Evolutionary conservation across 305 asterid genomes (phyloP), one percentile per base, ranked within the genome.

Genomic region (Caryopteris hybrid): DNA sequence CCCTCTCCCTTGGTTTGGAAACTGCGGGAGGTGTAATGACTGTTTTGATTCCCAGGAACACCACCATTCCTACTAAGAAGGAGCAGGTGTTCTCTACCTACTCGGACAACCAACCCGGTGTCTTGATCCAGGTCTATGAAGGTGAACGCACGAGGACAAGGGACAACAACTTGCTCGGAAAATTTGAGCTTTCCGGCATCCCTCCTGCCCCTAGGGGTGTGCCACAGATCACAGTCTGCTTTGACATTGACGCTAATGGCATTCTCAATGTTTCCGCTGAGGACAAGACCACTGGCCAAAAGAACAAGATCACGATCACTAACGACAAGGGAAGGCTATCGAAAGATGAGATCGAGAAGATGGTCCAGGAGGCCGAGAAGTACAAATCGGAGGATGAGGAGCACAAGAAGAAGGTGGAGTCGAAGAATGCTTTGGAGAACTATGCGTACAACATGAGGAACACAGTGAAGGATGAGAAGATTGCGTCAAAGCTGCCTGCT

Each of bases 371-470:
- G 17, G 95, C 96, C 0, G 92, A 89, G 86, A 88, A 83, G 23
- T 86, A 88, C 85, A 86, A 88, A 62, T 88, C 90, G 0, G 95
- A 88, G 74, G 95, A 88, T 2, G 95, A 88, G 43, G 95, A 88
- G 7, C 92, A 88, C 79, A 88, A 88, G 88, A 88, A 88, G 78
- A 88, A 88, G 82, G 88, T 86, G 0, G 92, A 88, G 56, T 83
- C 92, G 0, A 88, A 88, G 88, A 86, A 88, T 50, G 78, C 92
- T 0, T 45, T 84, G 71, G 95, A 88, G 80, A 88, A 86, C 81
- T 88, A 88, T 9, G 84, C 93, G 0, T 89, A 89, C 86, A 89
- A 89, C 84, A 89, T 87, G 96, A 89, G 95, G 92, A 89, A 89
- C 83, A 89, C 96, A 0, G 53, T 89, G 2, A 87, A 87, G 79